Conservation (phyloP, 345 rosid genomes). For the Geranium rotundifolium region DNA sequence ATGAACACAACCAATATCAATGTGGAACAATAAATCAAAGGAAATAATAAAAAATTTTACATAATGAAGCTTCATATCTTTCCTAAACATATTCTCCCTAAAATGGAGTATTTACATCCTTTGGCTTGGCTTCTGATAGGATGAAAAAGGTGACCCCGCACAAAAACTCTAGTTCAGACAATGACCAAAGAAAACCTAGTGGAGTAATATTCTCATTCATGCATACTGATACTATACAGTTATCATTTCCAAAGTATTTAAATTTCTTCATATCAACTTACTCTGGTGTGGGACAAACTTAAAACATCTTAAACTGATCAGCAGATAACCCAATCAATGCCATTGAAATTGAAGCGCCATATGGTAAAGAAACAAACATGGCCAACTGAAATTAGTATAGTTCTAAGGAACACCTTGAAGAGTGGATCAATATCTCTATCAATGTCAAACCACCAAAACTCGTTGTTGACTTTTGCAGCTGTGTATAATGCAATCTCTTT, state of each 20-base stretch:
- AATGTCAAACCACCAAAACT: conserved; percentile 80
- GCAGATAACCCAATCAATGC: background rate
- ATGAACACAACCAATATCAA: conserved; percentile 9
- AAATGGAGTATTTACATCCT: background rate
- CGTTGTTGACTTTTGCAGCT: conserved; percentile 69
- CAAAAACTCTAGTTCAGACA: background rate
- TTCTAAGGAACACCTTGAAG: conserved; percentile 53
- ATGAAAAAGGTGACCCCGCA: background rate
- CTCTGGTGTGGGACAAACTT: background rate
- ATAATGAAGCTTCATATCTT: background rate
- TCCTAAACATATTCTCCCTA: background rate
- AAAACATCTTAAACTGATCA: background rate
- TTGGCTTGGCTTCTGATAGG: background rate
- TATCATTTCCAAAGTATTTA: background rate
- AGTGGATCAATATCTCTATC: conserved; percentile 90
- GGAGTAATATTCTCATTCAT: background rate
- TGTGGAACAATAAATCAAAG: background rate
- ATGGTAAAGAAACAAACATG: background rate
- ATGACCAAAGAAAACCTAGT: background rate
- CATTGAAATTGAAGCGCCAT: background rate
- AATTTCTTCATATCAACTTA: background rate
- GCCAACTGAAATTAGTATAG: background rate
- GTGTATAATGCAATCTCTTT: conserved; percentile 93
- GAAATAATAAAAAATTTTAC: background rate
- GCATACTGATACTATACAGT: background rate